Percentiles rank a stretch among this genome's conserved stretches.
Evolutionary conservation across 1,284 basidiomycete species (phyloP).

Genomic region (Pseudozyma hubeiensis): DNA sequence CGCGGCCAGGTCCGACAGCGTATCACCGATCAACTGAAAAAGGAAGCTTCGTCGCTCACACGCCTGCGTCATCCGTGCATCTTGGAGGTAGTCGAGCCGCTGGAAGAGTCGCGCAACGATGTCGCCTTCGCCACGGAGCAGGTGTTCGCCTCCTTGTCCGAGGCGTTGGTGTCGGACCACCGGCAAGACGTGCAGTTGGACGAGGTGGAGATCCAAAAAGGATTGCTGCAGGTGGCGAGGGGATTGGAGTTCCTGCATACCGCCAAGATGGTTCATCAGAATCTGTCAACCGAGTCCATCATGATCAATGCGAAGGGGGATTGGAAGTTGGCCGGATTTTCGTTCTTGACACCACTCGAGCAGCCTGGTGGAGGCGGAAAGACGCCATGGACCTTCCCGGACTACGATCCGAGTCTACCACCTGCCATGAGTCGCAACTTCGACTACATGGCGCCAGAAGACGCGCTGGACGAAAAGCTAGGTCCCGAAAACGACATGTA

Average conservation of each 20-base stretch:
- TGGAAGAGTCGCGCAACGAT: slow-evolving; percentile 87
- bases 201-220: slow-evolving; percentile 87
- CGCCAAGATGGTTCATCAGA: slow-evolving; percentile 90
- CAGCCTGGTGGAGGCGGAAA: slow-evolving; percentile 77
- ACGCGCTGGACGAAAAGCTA: slow-evolving; percentile 88
- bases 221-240: slow-evolving; percentile 91
- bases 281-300: slow-evolving; percentile 77
- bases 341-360: slow-evolving; percentile 81
- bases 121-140: slow-evolving; percentile 91
- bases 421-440: slow-evolving; percentile 88
- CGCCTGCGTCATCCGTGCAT: slow-evolving; percentile 92
- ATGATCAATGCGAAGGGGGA: slow-evolving; percentile 78
- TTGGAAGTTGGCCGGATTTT: slow-evolving; percentile 95
- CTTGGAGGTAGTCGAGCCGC: slow-evolving; percentile 97
- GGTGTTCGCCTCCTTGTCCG: slow-evolving; percentile 52
- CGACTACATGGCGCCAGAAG: slow-evolving; percentile 95
- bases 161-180: slow-evolving; percentile 41
- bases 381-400: slow-evolving; percentile 87
- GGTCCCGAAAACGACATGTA: slow-evolving; percentile 90
- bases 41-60: slow-evolving; percentile 80
- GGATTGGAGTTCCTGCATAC: slow-evolving; percentile 91
- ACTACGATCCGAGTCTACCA: slow-evolving; percentile 83
- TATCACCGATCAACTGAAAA: slow-evolving; percentile 62
- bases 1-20: slow-evolving; percentile 44
- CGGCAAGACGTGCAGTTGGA: slow-evolving; percentile 59